A percentile compares a stretch with the other conserved stretches of the same genome.
Conservation (phyloP, 805 yeast genomes). For the Hermanozyma aechmeae region DNA sequence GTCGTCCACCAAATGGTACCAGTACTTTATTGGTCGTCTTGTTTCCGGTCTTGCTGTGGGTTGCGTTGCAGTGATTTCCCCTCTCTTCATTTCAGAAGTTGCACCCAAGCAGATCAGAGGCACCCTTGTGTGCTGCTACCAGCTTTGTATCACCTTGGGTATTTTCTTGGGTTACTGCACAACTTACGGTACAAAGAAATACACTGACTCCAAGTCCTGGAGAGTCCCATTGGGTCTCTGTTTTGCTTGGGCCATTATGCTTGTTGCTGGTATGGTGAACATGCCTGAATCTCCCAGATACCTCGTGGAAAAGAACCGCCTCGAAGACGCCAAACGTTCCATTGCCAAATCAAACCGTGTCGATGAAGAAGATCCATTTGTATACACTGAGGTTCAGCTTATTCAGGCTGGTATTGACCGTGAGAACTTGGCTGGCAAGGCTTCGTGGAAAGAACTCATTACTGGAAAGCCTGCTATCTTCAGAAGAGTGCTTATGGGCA, state of each 20-base stretch:
- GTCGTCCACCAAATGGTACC: constrained; percentile 48
- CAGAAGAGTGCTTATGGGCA: background rate
- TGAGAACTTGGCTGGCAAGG: background rate
- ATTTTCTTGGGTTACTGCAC: constrained; percentile 1
- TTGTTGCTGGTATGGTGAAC: background rate
- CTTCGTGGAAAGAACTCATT: background rate
- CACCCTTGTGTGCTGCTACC: background rate
- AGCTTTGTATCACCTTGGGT: background rate
- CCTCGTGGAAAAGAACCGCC: constrained; percentile 33
- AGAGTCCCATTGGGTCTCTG: constrained; percentile 23
- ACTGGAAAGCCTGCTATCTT: background rate
- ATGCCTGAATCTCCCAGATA: constrained; percentile 11
- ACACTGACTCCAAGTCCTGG: background rate
- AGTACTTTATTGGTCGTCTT: constrained; percentile 13
- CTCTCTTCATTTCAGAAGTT: background rate
- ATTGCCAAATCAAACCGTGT: constrained; percentile 1
- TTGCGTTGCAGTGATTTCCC: background rate
- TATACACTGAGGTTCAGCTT: background rate
- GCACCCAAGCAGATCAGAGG: background rate
- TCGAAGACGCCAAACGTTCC: background rate
- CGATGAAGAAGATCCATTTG: background rate
- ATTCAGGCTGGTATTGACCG: constrained; percentile 1
- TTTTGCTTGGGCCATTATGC: constrained; percentile 12
- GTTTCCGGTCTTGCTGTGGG: constrained; percentile 50
- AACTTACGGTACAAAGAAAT: background rate